phyloP scores from a whole-genome alignment of 495 filamentous ascomycete genomes.

The Neurospora pannonica region DNA sequence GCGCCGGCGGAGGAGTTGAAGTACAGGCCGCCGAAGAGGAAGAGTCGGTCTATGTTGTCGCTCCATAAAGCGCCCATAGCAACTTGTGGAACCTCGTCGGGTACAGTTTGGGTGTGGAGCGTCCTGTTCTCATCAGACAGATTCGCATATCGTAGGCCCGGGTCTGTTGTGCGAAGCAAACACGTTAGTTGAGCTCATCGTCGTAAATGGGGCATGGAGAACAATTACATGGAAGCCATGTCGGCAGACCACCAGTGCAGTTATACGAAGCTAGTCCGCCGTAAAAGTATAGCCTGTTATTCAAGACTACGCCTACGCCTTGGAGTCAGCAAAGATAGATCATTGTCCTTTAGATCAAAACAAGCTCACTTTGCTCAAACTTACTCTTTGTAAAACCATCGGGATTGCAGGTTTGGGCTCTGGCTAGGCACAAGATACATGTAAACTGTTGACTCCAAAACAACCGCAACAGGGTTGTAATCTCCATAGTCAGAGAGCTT shows the following conservation, averaged over 20 bases:
- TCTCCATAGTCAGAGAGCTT: not conserved
- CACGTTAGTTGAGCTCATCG: not conserved
- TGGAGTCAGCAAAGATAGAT: not conserved
- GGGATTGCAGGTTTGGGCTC: not conserved
- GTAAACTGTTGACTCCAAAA: not conserved
- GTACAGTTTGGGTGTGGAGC: not conserved
- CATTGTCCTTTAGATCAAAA: not conserved
- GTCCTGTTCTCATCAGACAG: not conserved
- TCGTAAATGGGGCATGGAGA: not conserved
- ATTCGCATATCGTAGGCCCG: not conserved
- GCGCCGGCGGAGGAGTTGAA: not conserved
- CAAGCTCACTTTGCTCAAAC: not conserved
- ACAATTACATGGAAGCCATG: not conserved
- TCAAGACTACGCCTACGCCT: not conserved
- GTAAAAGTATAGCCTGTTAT: not conserved
- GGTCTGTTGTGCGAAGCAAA: not conserved
- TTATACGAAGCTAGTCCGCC: not conserved
- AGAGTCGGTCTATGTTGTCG: not conserved
- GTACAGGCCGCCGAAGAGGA: not conserved
- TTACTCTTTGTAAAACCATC: not conserved
- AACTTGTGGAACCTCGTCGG: not conserved
- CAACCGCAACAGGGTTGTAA: not conserved
- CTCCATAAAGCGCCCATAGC: not conserved
- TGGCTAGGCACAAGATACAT: not conserved
- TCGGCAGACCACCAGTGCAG: not conserved